Percentiles rank a stretch among this genome's conserved stretches.
Conservation (phyloP, 2,329 filamentous ascomycete genomes). For the Colletotrichum horii region DNA sequence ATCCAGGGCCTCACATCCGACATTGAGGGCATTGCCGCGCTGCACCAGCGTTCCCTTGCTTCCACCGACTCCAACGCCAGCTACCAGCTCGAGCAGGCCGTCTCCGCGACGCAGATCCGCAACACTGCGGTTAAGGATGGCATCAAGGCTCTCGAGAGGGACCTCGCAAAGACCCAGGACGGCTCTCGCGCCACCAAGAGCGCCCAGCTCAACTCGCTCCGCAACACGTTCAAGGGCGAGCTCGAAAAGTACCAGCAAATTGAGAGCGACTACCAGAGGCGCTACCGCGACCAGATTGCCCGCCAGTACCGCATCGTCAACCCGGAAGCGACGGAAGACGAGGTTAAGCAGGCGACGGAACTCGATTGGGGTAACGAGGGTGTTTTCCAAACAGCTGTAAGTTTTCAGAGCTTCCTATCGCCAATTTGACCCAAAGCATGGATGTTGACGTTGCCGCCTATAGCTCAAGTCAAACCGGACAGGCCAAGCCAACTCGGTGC, state of each 20-base stretch:
- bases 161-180: constrained; percentile 68
- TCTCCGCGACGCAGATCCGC: constrained; percentile 72
- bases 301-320: constrained; percentile 84
- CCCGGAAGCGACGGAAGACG: constrained; percentile 76
- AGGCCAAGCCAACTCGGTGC: constrained; percentile 73
- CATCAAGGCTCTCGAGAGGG: constrained; percentile 77
- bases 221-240: constrained; percentile 74
- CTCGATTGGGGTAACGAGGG: constrained; percentile 79
- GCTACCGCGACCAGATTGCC: constrained; percentile 79
- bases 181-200: constrained; percentile 69
- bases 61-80: constrained; percentile 64
- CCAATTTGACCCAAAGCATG: background rate
- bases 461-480: constrained; percentile 78
- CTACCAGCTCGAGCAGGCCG: constrained; percentile 68
- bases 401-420: constrained; percentile 32
- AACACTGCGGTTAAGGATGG: constrained; percentile 80
- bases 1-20: constrained; percentile 71
- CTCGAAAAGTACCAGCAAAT: constrained; percentile 73
- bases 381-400: constrained; percentile 82
- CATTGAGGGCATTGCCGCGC: constrained; percentile 69
- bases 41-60: constrained; percentile 75
- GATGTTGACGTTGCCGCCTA: background rate
- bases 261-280: constrained; percentile 72
- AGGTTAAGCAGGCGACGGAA: constrained; percentile 72
- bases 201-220: constrained; percentile 72